phyloP scores from a whole-genome alignment of 2,329 filamentous ascomycete genomes.

The Tolypocladium nubicola region DNA sequence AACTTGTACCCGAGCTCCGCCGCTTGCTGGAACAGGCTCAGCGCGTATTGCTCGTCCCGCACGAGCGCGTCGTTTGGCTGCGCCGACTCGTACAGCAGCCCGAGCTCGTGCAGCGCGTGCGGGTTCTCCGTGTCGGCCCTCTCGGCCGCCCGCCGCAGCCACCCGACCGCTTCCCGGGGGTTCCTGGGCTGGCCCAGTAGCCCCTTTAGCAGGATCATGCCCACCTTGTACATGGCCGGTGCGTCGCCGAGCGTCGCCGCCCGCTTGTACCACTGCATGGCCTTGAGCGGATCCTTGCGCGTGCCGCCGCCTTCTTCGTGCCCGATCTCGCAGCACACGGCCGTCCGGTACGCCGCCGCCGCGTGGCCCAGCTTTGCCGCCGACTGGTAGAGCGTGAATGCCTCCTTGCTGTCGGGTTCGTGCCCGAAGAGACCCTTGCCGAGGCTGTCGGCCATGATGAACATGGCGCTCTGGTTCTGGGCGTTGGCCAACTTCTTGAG shows the following conservation, averaged over 20 bases:
- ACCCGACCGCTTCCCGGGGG: slow-evolving; percentile 74
- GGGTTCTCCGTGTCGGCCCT: slow-evolving; percentile 82
- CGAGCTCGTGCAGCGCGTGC: slow-evolving; percentile 86
- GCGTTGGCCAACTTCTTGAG: slow-evolving; percentile 74
- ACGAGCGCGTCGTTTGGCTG: slow-evolving; percentile 61
- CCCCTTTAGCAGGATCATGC: slow-evolving; percentile 90
- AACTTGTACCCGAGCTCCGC: slow-evolving; percentile 90
- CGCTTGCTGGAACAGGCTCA: slow-evolving; percentile 74
- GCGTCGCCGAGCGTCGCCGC: slow-evolving; percentile 84
- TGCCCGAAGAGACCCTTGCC: slow-evolving; percentile 72
- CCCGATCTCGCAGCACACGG: slow-evolving; percentile 94
- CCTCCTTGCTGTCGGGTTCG: slow-evolving; percentile 79
- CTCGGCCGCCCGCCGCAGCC: slow-evolving; percentile 89
- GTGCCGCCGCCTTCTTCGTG: slow-evolving; percentile 91
- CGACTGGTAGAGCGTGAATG: slow-evolving; percentile 86
- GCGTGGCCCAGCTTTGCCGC: slow-evolving; percentile 84
- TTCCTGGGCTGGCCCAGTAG: slow-evolving; percentile 80
- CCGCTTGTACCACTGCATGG: slow-evolving; percentile 96
- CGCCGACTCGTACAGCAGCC: slow-evolving; percentile 53
- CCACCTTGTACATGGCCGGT: slow-evolving; percentile 96
- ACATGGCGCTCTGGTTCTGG: slow-evolving; percentile 80
- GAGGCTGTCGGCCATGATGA: slow-evolving; percentile 82
- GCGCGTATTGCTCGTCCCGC: slow-evolving; percentile 71
- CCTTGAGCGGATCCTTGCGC: slow-evolving; percentile 80
- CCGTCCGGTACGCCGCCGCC: slow-evolving; percentile 83